Evolutionary conservation across 305 asterid species (phyloP).

Genomic region (Rubia peregrina): DNA sequence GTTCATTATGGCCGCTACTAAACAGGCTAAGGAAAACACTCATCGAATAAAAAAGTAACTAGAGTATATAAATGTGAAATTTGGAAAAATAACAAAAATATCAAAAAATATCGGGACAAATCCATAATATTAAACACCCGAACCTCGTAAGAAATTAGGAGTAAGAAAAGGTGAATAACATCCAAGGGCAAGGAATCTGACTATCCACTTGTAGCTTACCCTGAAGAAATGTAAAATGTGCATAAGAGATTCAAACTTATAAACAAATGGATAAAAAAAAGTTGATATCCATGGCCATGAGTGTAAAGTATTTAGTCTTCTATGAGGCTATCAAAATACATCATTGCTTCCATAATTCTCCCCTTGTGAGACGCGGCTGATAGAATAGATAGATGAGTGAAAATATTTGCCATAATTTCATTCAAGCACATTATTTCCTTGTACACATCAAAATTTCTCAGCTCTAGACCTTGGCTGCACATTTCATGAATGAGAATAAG

Average conservation of each 20-base stretch:
- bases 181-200: constrained; percentile 85
- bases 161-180: constrained; percentile 68
- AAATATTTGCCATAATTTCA: constrained; percentile 31
- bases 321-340: too few relatives aligned
- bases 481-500: constrained; percentile 52
- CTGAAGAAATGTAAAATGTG: constrained; percentile 48
- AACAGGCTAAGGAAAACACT: neutral
- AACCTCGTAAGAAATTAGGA: constrained; percentile 96
- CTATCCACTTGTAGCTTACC: constrained; percentile 84
- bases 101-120: neutral
- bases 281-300: too few relatives aligned
- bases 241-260: constrained; percentile 23
- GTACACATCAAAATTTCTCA: constrained; percentile 39
- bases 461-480: constrained; percentile 55
- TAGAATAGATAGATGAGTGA: constrained; percentile 42
- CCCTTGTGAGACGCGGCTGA: constrained; percentile 42
- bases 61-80: neutral
- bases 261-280: neutral
- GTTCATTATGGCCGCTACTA: neutral
- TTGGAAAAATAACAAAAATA: neutral
- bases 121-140: constrained; percentile 11
- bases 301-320: too few relatives aligned
- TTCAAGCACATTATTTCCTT: constrained; percentile 38
- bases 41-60: too few relatives aligned
- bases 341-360: too few relatives aligned